Conservation (phyloP, 2,329 filamentous ascomycete species). For the Penicillium sp. region DNA sequence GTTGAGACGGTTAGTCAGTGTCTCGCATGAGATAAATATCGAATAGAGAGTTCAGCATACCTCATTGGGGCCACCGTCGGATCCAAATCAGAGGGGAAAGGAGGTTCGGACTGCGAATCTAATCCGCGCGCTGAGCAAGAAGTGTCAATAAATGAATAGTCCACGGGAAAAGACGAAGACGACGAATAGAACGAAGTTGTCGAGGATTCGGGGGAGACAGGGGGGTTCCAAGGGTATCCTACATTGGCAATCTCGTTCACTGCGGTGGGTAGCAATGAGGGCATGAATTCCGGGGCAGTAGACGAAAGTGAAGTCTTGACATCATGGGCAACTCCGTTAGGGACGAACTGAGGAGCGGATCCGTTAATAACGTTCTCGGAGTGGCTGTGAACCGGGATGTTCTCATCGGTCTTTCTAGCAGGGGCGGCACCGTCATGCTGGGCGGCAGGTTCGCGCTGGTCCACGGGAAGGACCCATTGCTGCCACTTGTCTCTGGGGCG, state of each 20-base stretch:
- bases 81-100: conserved; percentile 1
- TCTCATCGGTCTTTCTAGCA: conserved; percentile 40
- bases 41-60: conserved; percentile 6
- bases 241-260: conserved; percentile 40
- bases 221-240: conserved; percentile 33
- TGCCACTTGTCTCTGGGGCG: conserved; percentile 74
- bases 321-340: conserved; percentile 42
- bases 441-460: conserved; percentile 69
- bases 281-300: conserved; percentile 62
- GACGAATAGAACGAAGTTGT: conserved; percentile 42
- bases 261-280: conserved; percentile 34
- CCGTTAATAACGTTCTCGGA: conserved; percentile 35
- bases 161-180: conserved; percentile 48
- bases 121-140: conserved; percentile 51
- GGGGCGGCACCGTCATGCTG: conserved; percentile 67
- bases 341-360: conserved; percentile 25
- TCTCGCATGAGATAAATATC: too few relatives aligned
- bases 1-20: neutral
- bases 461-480: conserved; percentile 70
- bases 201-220: conserved; percentile 50
- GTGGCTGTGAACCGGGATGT: conserved; percentile 31
- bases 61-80: conserved; percentile 19
- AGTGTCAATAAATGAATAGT: conserved; percentile 55
- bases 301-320: conserved; percentile 58
- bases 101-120: conserved; percentile 24